Evolutionary conservation across 1,284 basidiomycete species (phyloP), one percentile per base, ranked within the genome.

Genomic region (Cystobasidiaceae sp.): DNA sequence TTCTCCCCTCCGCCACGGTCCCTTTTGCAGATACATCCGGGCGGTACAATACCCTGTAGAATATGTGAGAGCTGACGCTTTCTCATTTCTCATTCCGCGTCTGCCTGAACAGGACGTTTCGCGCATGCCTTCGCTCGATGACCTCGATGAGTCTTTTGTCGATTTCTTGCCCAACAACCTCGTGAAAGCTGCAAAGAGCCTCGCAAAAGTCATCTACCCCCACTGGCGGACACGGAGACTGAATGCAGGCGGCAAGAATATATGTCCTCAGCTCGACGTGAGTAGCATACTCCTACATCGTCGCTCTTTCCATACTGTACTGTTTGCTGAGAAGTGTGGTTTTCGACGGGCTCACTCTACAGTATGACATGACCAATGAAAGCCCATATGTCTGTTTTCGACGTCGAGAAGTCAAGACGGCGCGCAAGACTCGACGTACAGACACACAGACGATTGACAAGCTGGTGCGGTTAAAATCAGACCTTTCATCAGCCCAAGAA

Each of bases 321-420:
- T 4, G 15, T 59, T 27, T 34, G 44, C 19, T 49, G 32, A 67
- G 19, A 25, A 11, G 15, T 11, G 39, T 52, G 23, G 3, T 37
- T 7, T 23, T 7, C 5, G 43, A 19, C 37, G 37, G 5, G 19
- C 2, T 23, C 19, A 44, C 73, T 74, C 32, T 68, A 1, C 73
- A 93, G 89, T 86, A 85, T 70, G 93, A 98, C 76, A 94, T 97
- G 79, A 84, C 88, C 37, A 94, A 97, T 77, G 86, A 88, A 57
- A 93, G 97, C 74, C 96, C 96, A 0, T 98, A 97, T 71, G 91
- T 97, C 55, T 99, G 96, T 78, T 98, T 99, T 83, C 86, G 96
- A 43, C 84, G 94, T 60, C 86, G 93, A 66, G 94, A 98, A 75
- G 89, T 90, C 76, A 97, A 97, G 76, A 86, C 89, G 13, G 85